Evolutionary conservation across 179 eudicot species (phyloP), one percentile per base, ranked within the genome.

Genomic region (Dionaea muscipula): DNA sequence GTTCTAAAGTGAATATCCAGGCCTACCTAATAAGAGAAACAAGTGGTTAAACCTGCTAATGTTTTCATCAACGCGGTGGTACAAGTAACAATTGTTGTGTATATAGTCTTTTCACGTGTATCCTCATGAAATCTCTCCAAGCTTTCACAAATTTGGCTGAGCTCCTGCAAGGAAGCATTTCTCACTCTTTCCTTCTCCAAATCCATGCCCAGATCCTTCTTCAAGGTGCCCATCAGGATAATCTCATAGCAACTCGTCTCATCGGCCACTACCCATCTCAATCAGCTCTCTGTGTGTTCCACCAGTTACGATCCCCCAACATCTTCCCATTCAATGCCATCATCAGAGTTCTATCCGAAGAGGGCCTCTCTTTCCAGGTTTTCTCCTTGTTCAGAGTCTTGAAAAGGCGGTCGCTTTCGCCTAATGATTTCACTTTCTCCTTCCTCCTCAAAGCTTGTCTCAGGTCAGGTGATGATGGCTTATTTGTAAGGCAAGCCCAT

Each of bases 401-500:
- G 20, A 84, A 71, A 64, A 55, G 15, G 0, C 62, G 7, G 2
- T 56, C 51, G 0, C 67, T 87, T 65, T 70, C 5, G 47, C 90
- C 95, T 38, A 87, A 87, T 68, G 94, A 77, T 22, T 71, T 87
- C 65, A 84, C 94, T 10, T 80, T 81, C 67, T 84, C 89, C 19
- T 79, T 81, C 65, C 68, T 86, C 47, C 76, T 81, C 4, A 86
- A 86, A 69, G 82, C 82, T 4, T 75, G 79, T 64, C 65, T 59
- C 39, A 56, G 66, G n/a, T 55, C 45, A 4, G 20, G 47, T 47
- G 59, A 63, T 52, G 63, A 55, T 1, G 21, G 19, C 7, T 0
- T 11, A 45, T 62, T 55, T 48, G 69, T 78, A 4, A 43, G 64
- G 38, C 90, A 78, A 53, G 54, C 84, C 23, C 95, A 84, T 63